A percentile compares a stretch with the other conserved stretches of the same genome.
Evolutionary conservation across 2,329 filamentous ascomycete genomes (phyloP).

Genomic region (Fusarium torreyae): DNA sequence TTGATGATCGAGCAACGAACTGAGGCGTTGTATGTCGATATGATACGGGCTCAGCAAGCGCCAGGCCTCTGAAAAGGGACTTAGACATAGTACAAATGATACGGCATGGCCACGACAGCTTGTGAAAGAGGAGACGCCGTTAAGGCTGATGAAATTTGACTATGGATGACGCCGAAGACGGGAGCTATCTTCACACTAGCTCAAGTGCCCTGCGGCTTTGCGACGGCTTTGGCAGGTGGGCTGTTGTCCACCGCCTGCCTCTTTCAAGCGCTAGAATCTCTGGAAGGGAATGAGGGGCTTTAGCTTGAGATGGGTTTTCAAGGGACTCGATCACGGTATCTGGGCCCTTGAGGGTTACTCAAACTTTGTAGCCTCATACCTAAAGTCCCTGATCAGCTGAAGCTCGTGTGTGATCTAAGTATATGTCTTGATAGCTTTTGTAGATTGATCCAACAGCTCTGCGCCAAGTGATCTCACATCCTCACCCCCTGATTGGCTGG

Average conservation of each 20-base stretch:
- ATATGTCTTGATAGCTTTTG: slow-evolving; percentile 18
- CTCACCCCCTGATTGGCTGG: slow-evolving; percentile 35
- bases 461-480: slow-evolving; percentile 35
- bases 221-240: slow-evolving; percentile 42
- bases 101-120: slow-evolving; percentile 30
- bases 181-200: slow-evolving; percentile 18
- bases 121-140: slow-evolving; percentile 11
- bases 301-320: neutral
- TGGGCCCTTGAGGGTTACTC: neutral
- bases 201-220: slow-evolving; percentile 20
- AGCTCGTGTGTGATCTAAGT: slow-evolving; percentile 20
- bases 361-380: neutral
- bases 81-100: slow-evolving; percentile 43
- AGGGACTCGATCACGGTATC: slow-evolving; percentile 4
- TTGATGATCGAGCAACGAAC: slow-evolving; percentile 10
- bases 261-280: neutral
- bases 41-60: slow-evolving; percentile 18
- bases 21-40: slow-evolving; percentile 3
- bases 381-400: slow-evolving; percentile 19
- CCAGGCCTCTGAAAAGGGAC: slow-evolving; percentile 31
- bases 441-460: slow-evolving; percentile 30
- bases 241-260: slow-evolving; percentile 46
- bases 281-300: neutral
- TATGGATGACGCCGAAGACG: slow-evolving; percentile 38
- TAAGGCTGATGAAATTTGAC: slow-evolving; percentile 27